Evolutionary conservation across 2,329 filamentous ascomycete species (phyloP).

Genomic region (Microdochium nivale): DNA sequence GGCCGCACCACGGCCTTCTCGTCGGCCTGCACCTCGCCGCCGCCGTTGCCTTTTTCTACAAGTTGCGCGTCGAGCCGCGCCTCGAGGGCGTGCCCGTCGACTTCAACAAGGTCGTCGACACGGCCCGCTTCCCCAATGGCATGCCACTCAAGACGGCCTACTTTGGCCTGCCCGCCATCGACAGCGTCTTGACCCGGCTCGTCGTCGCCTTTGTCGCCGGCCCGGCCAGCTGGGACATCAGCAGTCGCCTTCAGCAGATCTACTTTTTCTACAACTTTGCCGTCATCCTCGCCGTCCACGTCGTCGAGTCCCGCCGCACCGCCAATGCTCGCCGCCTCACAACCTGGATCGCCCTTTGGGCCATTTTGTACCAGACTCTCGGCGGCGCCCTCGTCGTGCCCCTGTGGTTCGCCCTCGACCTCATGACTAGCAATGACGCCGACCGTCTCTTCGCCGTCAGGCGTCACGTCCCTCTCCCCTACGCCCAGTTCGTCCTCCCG

Average conservation of each 20-base stretch:
- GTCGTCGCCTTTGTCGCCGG: constrained; percentile 1
- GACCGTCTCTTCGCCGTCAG: constrained; percentile 12
- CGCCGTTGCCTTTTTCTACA: constrained; percentile 7
- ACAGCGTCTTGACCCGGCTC: constrained; percentile 6
- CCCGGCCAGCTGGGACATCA: constrained; percentile 10
- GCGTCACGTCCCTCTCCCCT: constrained; percentile 8
- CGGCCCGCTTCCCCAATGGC: constrained; percentile 4
- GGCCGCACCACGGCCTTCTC: constrained; percentile 10
- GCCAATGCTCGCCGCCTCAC: constrained; percentile 12
- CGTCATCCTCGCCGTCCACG: constrained; percentile 14
- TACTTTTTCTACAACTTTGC: constrained; percentile 18
- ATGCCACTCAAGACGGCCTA: background rate
- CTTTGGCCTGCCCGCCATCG: constrained; percentile 1
- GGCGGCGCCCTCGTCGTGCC: constrained; percentile 15
- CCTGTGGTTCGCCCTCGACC: constrained; percentile 9
- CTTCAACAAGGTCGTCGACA: constrained; percentile 10
- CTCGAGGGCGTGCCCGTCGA: constrained; percentile 10
- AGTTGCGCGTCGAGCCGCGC: constrained; percentile 14
- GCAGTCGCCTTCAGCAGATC: constrained; percentile 14
- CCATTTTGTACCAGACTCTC: constrained; percentile 16
- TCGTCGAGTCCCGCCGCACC: constrained; percentile 13
- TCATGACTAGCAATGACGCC: constrained; percentile 6
- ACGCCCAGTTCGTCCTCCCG: constrained; percentile 13
- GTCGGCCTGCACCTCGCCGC: constrained; percentile 7
- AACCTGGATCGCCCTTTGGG: constrained; percentile 14